Evolutionary conservation across 1,284 basidiomycete species (phyloP), one percentile per base, ranked within the genome.

Genomic region (Leccinum griseonigrum): DNA sequence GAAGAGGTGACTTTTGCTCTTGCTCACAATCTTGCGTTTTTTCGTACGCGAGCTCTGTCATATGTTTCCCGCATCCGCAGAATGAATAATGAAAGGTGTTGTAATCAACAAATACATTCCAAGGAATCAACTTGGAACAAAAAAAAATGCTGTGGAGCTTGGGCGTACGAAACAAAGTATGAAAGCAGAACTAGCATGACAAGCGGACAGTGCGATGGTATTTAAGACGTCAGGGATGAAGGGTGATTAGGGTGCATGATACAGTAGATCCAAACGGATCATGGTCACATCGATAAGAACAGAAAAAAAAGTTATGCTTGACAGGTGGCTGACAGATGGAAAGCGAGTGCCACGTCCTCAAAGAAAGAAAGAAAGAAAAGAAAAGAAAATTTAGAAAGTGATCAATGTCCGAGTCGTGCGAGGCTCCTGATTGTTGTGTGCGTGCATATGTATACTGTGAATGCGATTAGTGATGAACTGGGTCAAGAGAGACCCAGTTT

Each of bases 401-500:
- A 63, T 43, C 32, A 66, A 58, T 61, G 70, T 71, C 60, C 38
- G 9, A 11, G 50, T 65, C 53, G 56, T 68, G 59, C 56, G 31
- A 57, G 54, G 29, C 6, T 53, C n/a, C 28, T 31, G 51, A 13
- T 53, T 31, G 29, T 53, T 53, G 51, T 31, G 51, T 14, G 51
- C 36, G 7, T 34, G 60, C 43, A 18, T 54, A 53, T 65, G 26
- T 72, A 69, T 54, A 59, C 53, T 58, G 55, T 60, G 29, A 51
- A 62, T 71, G 63, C 55, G 48, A 57, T 62, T 56, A 22, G 28
- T 51, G n/a, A 14, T 57, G 51, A 32, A 40, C 38, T 32, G 50
- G 48, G 56, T 81, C 74, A 85, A 71, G 82, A 77, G 40, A 90
- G 80, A 28, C 89, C 88, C 50, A 93, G 77, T 74, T 85, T 91